Evolutionary conservation across 2,329 filamentous ascomycete genomes (phyloP), one percentile per base, ranked within the genome.

Genomic region (Endoconidiophora laricicola): DNA sequence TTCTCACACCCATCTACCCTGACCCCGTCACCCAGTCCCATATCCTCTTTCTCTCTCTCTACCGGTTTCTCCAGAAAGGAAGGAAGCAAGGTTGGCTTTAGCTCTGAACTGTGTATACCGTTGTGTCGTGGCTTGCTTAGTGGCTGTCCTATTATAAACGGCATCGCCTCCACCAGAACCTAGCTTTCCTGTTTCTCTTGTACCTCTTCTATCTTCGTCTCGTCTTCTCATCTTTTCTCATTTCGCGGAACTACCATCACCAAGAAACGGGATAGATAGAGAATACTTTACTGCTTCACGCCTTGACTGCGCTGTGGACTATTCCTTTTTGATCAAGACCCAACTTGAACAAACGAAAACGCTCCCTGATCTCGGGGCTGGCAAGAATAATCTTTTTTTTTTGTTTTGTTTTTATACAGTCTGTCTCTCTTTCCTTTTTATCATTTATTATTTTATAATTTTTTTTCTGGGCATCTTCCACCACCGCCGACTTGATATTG

Each of bases 171-270:
- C 43, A 24, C 43, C 16, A 6, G 22, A 16, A 29, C 36, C 43
- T 10, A 37, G 43, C 43, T 29, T 20, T 45, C 24, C 20, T 42
- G 37, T 9, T 41, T 48, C 37, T 41, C 46, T 41, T 46, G 40
- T 44, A 44, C 47, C 23, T 48, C 49, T 48, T 46, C 43, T 37
- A 18, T 43, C 22, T 52, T 52, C 33, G 52, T 44, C 56, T 50
- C 55, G 49, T 55, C 50, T 55, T 37, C 36, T 54, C 51, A 54
- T 59, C 54, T 55, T 54, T 56, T 48, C 55, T 57, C 51, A 56
- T 56, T 58, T 50, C 16, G 43, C 16, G 43, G 23, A 18, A 18
- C 20, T 45, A 29, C 20, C 36, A 33, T 18, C 39, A 20, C 16
- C 36, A 33, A 12, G 2, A 45, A 33, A 45, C 20, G 29, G 2